Evolutionary conservation across 192 early-diverging fungal species (phyloP).

Genomic region (Linnemannia schmuckeri): DNA sequence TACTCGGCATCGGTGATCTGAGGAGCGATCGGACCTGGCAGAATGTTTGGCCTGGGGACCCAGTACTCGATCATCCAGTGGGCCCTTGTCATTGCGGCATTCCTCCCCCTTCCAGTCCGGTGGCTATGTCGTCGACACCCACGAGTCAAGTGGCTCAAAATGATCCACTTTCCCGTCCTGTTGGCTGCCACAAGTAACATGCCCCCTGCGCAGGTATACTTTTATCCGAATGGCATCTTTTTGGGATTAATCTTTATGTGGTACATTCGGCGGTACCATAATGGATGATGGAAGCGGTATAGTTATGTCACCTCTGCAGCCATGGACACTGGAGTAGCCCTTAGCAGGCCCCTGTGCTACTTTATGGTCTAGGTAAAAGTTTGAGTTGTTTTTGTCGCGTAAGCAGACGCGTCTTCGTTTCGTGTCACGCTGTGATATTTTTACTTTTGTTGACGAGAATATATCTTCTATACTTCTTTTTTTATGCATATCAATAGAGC

Average conservation of each 20-base stretch:
- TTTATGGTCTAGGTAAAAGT: slow-evolving; percentile 49
- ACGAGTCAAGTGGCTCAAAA: slow-evolving; percentile 32
- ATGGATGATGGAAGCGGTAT: slow-evolving; percentile 64
- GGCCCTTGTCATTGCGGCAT: slow-evolving; percentile 63
- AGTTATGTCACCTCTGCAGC: slow-evolving; percentile 69
- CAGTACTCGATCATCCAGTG: slow-evolving; percentile 59
- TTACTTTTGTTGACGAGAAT: background rate
- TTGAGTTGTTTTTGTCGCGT: background rate
- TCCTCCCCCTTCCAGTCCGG: slow-evolving; percentile 66
- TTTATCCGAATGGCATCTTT: slow-evolving; percentile 61
- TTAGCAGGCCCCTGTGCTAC: slow-evolving; percentile 60
- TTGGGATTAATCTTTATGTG: slow-evolving; percentile 60
- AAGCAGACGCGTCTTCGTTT: background rate
- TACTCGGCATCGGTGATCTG: slow-evolving; percentile 78
- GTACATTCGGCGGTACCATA: slow-evolving; percentile 52
- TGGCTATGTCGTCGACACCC: slow-evolving; percentile 65
- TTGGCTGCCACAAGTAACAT: slow-evolving; percentile 45
- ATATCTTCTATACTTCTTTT: background rate
- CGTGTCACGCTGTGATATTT: background rate
- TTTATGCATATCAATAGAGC: slow-evolving; percentile 8
- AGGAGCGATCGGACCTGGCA: slow-evolving; percentile 77
- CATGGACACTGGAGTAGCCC: slow-evolving; percentile 69
- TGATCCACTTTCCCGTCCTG: slow-evolving; percentile 67
- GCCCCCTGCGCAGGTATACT: slow-evolving; percentile 59
- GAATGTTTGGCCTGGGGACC: slow-evolving; percentile 59